phyloP scores from a whole-genome alignment of 1,284 basidiomycete species.

The Heterobasidion occidentale region DNA sequence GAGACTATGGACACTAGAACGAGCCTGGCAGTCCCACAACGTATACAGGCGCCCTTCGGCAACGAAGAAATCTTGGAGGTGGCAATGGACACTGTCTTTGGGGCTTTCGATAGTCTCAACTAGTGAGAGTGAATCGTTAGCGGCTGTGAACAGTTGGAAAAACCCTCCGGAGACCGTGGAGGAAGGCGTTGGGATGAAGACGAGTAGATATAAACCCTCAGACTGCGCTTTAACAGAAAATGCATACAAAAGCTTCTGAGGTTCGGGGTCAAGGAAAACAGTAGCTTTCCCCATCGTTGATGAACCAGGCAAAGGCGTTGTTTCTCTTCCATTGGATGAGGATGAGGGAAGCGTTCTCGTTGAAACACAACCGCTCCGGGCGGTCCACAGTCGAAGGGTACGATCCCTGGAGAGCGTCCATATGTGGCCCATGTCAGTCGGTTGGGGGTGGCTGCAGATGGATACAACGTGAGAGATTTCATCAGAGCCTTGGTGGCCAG shows the following conservation, averaged over 20 bases:
- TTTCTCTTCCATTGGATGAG: slow-evolving; percentile 28
- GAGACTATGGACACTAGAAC: slow-evolving; percentile 58
- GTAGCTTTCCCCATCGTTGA: slow-evolving; percentile 29
- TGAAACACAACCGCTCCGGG: slow-evolving; percentile 59
- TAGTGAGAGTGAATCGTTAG: slow-evolving; percentile 47
- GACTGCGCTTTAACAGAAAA: slow-evolving; percentile 36
- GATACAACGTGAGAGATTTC: slow-evolving; percentile 55
- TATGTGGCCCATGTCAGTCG: slow-evolving; percentile 62
- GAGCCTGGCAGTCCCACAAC: slow-evolving; percentile 73
- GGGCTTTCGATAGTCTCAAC: slow-evolving; percentile 53
- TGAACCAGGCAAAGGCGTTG: slow-evolving; percentile 23
- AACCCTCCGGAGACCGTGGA: slow-evolving; percentile 59
- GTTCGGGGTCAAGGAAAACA: slow-evolving; percentile 45
- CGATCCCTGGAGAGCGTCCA: slow-evolving; percentile 89
- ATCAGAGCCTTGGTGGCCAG: slow-evolving; percentile 36
- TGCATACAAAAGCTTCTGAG: slow-evolving; percentile 53
- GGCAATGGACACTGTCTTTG: slow-evolving; percentile 50
- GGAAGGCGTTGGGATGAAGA: slow-evolving; percentile 58
- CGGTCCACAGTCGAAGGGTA: slow-evolving; percentile 77
- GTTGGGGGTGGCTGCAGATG: slow-evolving; percentile 59
- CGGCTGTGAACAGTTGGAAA: slow-evolving; percentile 55
- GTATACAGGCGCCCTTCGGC: slow-evolving; percentile 45
- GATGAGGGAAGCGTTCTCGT: slow-evolving; percentile 38
- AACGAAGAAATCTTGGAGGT: slow-evolving; percentile 69
- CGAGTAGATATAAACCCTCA: slow-evolving; percentile 40